Evolutionary conservation across 345 rosid genomes (phyloP), one percentile per base, ranked within the genome.

Genomic region (Brassica cretica): DNA sequence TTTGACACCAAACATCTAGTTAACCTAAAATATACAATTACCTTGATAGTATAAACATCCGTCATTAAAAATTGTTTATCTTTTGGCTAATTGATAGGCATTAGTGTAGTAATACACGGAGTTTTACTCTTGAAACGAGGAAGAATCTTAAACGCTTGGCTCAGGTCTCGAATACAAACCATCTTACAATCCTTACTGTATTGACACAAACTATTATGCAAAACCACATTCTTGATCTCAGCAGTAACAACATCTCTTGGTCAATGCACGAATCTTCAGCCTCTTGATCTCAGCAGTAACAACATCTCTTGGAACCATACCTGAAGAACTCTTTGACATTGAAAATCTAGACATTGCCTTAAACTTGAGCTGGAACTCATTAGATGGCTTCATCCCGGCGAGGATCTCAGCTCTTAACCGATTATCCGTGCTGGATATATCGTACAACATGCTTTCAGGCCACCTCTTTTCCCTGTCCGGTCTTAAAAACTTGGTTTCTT

Each of bases 221-320:
- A 30, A 30, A 30, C 33, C 33, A 30, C 33, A 30, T 30, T 30
- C 33, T 30, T 30, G 33, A 5, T 30, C 33, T 30, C 33, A 30
- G 33, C 33, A 30, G 33, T 25, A 25, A 25, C 27, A 25, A 2
- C 27, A 25, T 85, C 90, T 65, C 90, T 90, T 2, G 86, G 88
- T 19, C 81, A 61, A 24, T 90, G 96, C 77, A 82, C 61, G 32
- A 84, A 74, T 80, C 90, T 89, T 70, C 96, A 87, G 76, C 81
- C 84, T 85, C 91, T 90, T 82, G 93, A 90, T 79, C 87, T 90
- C 66, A 86, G 96, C 74, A 81, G 88, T 80, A 90, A 90, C 58
- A 66, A 71, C 59, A 76, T 89, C 69, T 85, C 85, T 4, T 25
- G 93, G 96, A 44, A 73, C 70, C 2, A 87, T 86, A 68, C 91